These are phyloP conservation scores for Pseudonitzschia delicatissima DNA, from an alignment of 108 stramenopile genomes.

Conservation along the genomic window DNA sequence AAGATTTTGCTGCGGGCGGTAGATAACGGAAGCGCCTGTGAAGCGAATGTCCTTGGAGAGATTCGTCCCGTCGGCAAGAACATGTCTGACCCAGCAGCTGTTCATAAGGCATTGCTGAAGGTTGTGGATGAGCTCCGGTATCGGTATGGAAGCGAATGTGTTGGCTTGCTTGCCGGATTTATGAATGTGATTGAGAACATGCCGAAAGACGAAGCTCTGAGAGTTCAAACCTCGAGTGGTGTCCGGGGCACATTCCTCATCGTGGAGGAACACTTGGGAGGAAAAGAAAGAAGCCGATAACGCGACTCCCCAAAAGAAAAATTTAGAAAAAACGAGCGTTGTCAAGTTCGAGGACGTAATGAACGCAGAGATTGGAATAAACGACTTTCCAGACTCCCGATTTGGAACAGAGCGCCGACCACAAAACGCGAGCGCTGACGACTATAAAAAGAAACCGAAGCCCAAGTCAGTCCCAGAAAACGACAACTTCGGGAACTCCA, in stretches of 20 bases:
- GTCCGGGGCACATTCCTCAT: slow-evolving; percentile 25
- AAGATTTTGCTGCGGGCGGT: slow-evolving; percentile 51
- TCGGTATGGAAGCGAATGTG: slow-evolving; percentile 69
- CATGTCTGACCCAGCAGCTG: slow-evolving; percentile 74
- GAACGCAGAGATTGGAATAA: slow-evolving; percentile 20
- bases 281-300: slow-evolving; percentile 14
- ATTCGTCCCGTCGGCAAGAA: slow-evolving; percentile 82
- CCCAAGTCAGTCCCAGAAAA: slow-evolving; percentile 1
- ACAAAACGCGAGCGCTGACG: slow-evolving; percentile 14
- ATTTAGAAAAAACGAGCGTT: slow-evolving; percentile 11
- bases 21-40: slow-evolving; percentile 46
- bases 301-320: slow-evolving; percentile 4
- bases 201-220: slow-evolving; percentile 17
- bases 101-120: slow-evolving; percentile 77
- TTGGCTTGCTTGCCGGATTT: slow-evolving; percentile 51
- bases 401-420: slow-evolving; percentile 40
- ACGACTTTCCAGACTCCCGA: slow-evolving; percentile 25
- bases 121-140: slow-evolving; percentile 70
- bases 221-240: neutral
- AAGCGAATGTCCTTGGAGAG: slow-evolving; percentile 60
- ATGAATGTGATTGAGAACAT: slow-evolving; percentile 35
- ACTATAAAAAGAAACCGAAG: slow-evolving; percentile 24
- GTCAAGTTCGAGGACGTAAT: slow-evolving; percentile 59
- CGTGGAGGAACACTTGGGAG: slow-evolving; percentile 19
- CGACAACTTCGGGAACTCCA: slow-evolving; percentile 5